phyloP scores from a whole-genome alignment of 345 rosid species.

The Bruguiera parviflora region DNA sequence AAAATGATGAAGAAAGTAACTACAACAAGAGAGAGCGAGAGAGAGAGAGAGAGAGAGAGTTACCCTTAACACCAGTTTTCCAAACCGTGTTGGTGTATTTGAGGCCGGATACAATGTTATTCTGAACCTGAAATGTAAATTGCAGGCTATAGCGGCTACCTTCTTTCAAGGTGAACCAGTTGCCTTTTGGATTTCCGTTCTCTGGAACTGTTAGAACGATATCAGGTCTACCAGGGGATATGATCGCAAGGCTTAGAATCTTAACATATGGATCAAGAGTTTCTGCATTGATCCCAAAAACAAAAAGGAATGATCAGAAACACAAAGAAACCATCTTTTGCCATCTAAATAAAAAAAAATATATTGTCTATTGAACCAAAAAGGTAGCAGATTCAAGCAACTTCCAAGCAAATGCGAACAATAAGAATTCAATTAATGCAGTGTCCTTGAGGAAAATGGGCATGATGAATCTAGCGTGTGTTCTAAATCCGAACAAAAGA shows the following conservation, averaged over 20 bases:
- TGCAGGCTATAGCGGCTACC: slow-evolving; percentile 31
- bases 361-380: not conserved
- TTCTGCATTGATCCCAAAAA: slow-evolving; percentile 9
- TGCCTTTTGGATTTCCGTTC: slow-evolving; percentile 24
- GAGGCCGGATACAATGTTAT: slow-evolving; percentile 33
- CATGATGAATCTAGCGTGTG: no score
- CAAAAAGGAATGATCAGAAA: not conserved
- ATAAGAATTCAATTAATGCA: not conserved
- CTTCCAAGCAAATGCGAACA: not conserved
- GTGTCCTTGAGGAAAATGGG: not conserved
- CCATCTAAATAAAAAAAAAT: no score
- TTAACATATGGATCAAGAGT: slow-evolving; percentile 31
- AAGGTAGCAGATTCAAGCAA: not conserved
- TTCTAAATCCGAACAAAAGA: no score
- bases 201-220: slow-evolving; percentile 29
- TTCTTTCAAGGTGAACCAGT: slow-evolving; percentile 36
- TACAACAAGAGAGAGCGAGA: not conserved
- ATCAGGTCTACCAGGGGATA: slow-evolving; percentile 29
- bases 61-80: slow-evolving; percentile 36
- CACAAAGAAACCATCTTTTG: not conserved
- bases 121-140: slow-evolving; percentile 24
- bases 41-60: not conserved
- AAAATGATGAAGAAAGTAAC: not conserved
- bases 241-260: slow-evolving; percentile 27
- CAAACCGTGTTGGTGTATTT: slow-evolving; percentile 32